Percentiles rank a stretch among this genome's conserved stretches.
phyloP scores from a whole-genome alignment of 2,329 filamentous ascomycete species.

The Pestalotiopsis sp. region DNA sequence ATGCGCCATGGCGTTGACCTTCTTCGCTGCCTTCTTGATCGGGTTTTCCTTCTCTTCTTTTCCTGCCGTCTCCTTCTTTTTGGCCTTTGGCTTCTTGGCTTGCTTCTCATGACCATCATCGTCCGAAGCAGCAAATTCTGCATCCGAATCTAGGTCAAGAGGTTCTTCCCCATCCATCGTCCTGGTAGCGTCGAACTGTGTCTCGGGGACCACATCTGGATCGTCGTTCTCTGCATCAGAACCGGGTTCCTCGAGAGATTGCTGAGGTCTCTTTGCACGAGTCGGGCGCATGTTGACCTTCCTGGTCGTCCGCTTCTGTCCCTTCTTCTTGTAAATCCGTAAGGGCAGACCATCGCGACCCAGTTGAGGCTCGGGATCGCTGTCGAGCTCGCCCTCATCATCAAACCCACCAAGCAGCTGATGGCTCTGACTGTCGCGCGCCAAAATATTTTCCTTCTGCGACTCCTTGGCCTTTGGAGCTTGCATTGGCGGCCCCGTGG shows the following conservation, averaged over 20 bases:
- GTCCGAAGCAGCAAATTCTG: constrained; percentile 40
- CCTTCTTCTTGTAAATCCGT: constrained; percentile 79
- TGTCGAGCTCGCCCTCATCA: constrained; percentile 62
- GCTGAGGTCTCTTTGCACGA: constrained; percentile 48
- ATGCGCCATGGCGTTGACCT: constrained; percentile 66
- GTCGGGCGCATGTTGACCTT: constrained; percentile 65
- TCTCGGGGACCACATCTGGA: constrained; percentile 41
- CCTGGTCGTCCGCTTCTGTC: constrained; percentile 77
- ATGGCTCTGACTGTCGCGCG: constrained; percentile 46
- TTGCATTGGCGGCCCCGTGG: constrained; percentile 16
- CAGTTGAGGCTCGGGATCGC: constrained; percentile 50
- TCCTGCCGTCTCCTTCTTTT: constrained; percentile 26
- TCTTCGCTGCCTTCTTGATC: constrained; percentile 57
- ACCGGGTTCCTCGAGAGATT: constrained; percentile 31
- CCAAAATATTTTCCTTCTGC: constrained; percentile 36
- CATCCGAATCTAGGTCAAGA: constrained; percentile 39
- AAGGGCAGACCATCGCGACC: constrained; percentile 62
- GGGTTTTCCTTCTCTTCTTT: constrained; percentile 40
- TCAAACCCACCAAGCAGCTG: constrained; percentile 64
- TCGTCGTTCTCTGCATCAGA: constrained; percentile 39
- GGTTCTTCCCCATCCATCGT: constrained; percentile 32
- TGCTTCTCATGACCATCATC: constrained; percentile 35
- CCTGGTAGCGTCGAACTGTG: constrained; percentile 33
- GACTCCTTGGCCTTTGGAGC: constrained; percentile 25
- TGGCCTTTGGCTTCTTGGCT: constrained; percentile 24